Percentiles rank a stretch among this genome's conserved stretches.
These are phyloP conservation scores for Syzygium jambos DNA, from an alignment of 345 rosid species.

Conservation along the genomic window DNA sequence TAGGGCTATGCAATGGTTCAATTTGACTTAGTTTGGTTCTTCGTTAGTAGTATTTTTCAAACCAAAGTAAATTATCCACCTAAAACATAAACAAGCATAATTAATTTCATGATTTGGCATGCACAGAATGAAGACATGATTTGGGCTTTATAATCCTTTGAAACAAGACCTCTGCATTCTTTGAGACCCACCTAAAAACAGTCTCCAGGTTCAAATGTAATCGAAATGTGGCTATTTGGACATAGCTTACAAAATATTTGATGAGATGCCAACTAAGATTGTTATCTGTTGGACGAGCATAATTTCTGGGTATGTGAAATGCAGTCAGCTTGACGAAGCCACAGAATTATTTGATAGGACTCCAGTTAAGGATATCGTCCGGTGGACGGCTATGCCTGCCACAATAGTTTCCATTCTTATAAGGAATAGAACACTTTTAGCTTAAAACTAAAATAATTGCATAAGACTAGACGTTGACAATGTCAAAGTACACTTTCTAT, in stretches of 20 bases:
- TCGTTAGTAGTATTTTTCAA: background rate
- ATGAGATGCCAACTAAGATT: slow-evolving; percentile 35
- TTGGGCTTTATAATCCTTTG: background rate
- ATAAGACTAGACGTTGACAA: background rate
- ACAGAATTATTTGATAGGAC: slow-evolving; percentile 57
- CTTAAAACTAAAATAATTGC: background rate
- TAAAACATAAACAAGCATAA: background rate
- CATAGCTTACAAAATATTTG: slow-evolving; percentile 33
- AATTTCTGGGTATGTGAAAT: slow-evolving; percentile 53
- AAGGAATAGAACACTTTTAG: background rate
- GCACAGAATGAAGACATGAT: background rate
- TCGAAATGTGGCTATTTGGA: slow-evolving; percentile 49
- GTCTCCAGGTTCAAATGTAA: slow-evolving; percentile 22
- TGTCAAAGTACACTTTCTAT: background rate
- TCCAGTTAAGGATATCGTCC: slow-evolving; percentile 51
- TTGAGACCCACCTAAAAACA: background rate
- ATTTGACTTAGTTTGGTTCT: background rate
- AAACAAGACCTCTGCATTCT: background rate
- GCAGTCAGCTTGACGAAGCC: slow-evolving; percentile 44
- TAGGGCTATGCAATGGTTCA: background rate
- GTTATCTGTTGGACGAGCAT: slow-evolving; percentile 68
- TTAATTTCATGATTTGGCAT: background rate
- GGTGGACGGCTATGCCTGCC: slow-evolving; percentile 59
- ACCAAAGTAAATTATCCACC: background rate
- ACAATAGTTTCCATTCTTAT: background rate